A percentile compares a stretch with the other conserved stretches of the same genome.
Evolutionary conservation across 139 green algal genomes (phyloP).

Genomic region (Micractinium conductrix): DNA sequence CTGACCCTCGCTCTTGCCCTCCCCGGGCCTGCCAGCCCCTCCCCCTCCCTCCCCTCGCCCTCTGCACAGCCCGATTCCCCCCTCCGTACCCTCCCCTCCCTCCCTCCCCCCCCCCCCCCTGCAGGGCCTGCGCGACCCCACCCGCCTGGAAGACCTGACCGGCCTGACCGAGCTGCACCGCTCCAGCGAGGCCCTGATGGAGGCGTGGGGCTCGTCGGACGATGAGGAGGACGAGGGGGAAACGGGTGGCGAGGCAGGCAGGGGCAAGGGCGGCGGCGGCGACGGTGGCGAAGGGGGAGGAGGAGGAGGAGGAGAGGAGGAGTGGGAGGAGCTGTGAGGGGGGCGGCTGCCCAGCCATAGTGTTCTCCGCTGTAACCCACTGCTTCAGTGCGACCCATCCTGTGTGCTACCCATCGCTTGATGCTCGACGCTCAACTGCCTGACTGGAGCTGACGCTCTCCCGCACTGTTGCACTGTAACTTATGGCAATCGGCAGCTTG

Average conservation of each 20-base stretch:
- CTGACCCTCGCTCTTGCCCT: too few relatives aligned
- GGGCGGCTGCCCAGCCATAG: too few relatives aligned
- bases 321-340: conserved; percentile 27
- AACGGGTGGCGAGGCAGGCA: too few relatives aligned
- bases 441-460: background rate
- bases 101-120: background rate
- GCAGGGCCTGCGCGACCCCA: conserved; percentile 51
- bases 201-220: conserved; percentile 3
- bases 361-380: too few relatives aligned
- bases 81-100: too few relatives aligned
- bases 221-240: conserved; percentile 1
- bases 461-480: background rate
- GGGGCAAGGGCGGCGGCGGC: background rate
- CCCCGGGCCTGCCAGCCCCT: too few relatives aligned
- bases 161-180: conserved; percentile 79
- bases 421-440: background rate
- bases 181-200: conserved; percentile 38
- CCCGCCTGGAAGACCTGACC: conserved; percentile 79
- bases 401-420: background rate
- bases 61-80: background rate
- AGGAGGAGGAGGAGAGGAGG: background rate
- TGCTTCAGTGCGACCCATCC: too few relatives aligned
- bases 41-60: background rate
- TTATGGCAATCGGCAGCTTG: background rate
- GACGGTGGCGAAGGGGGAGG: background rate